phyloP scores from a whole-genome alignment of 2,329 filamentous ascomycete genomes.

The Aspergillus tamarii region DNA sequence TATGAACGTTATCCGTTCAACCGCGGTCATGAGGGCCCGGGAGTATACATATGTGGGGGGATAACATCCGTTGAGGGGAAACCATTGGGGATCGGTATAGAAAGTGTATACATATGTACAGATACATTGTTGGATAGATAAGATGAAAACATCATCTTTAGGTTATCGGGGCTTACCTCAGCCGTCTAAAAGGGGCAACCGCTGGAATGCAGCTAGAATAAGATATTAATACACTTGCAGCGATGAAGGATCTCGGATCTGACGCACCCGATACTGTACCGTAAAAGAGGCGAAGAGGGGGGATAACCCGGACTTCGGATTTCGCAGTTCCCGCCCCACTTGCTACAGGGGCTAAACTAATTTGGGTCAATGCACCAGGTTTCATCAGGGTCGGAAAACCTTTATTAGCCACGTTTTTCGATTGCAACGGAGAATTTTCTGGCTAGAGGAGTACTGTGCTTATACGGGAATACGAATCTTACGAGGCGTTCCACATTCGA shows the following conservation, averaged over 20 bases:
- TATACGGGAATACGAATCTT: neutral
- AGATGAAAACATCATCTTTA: neutral
- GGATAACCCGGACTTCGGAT: constrained; percentile 19
- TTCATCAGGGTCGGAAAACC: neutral
- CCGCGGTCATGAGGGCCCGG: neutral
- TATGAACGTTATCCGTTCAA: neutral
- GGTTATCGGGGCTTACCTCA: neutral
- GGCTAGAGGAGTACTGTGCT: too few relatives aligned
- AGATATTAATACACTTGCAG: constrained; percentile 28
- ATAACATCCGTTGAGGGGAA: neutral
- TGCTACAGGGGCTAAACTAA: neutral
- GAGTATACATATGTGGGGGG: neutral
- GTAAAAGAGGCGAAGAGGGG: constrained; percentile 8
- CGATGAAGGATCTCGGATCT: constrained; percentile 15
- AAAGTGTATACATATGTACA: neutral
- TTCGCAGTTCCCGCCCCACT: constrained; percentile 23
- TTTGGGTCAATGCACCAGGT: neutral
- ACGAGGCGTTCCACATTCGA: neutral
- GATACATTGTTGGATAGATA: neutral
- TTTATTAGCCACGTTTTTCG: constrained; percentile 8
- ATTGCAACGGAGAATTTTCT: neutral
- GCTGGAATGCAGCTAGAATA: neutral
- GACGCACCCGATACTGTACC: constrained; percentile 19
- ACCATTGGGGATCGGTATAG: neutral
- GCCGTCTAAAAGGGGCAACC: neutral